These are phyloP conservation scores for Boletus calvinii DNA, from an alignment of 1,284 basidiomycete genomes.

Conservation along the genomic window DNA sequence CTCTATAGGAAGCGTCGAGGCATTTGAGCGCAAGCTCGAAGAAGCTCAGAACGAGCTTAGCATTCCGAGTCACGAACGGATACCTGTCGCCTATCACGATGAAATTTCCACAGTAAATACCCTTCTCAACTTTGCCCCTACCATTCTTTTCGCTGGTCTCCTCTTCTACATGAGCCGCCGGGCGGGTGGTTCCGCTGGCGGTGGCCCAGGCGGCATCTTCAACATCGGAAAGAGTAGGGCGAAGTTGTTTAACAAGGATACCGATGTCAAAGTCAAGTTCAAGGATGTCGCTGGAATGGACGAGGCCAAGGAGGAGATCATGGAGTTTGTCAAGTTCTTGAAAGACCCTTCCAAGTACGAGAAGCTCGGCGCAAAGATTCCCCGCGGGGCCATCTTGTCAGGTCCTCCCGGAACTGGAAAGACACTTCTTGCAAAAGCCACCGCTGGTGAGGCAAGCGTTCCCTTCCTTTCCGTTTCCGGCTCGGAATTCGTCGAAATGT, in stretches of 20 bases:
- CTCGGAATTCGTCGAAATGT: slow-evolving; percentile 99
- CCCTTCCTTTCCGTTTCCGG: slow-evolving; percentile 98
- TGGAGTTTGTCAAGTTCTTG: slow-evolving; percentile 99
- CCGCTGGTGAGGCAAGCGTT: slow-evolving; percentile 95
- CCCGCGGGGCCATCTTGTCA: slow-evolving; percentile 95
- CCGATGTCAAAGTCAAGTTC: slow-evolving; percentile 92
- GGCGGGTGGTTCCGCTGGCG: slow-evolving; percentile 58
- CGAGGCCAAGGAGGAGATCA: slow-evolving; percentile 99
- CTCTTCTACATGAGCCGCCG: slow-evolving; percentile 89
- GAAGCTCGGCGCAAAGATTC: slow-evolving; percentile 97
- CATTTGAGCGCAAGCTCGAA: slow-evolving; percentile 93
- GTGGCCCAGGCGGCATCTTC: slow-evolving; percentile 89
- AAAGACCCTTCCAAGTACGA: slow-evolving; percentile 96
- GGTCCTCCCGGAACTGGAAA: slow-evolving; percentile 99
- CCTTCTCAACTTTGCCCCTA: slow-evolving; percentile 91
- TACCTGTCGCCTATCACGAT: slow-evolving; percentile 96
- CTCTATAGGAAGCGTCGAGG: slow-evolving; percentile 96
- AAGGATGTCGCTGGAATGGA: slow-evolving; percentile 99
- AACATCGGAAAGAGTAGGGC: slow-evolving; percentile 96
- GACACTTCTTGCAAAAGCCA: slow-evolving; percentile 96
- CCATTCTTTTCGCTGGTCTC: slow-evolving; percentile 87
- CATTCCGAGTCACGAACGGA: slow-evolving; percentile 89
- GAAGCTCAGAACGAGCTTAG: slow-evolving; percentile 91
- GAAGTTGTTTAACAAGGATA: slow-evolving; percentile 97
- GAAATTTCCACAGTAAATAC: slow-evolving; percentile 86